Conservation (phyloP, 208 protist species). For the Crithidia sp. region DNA sequence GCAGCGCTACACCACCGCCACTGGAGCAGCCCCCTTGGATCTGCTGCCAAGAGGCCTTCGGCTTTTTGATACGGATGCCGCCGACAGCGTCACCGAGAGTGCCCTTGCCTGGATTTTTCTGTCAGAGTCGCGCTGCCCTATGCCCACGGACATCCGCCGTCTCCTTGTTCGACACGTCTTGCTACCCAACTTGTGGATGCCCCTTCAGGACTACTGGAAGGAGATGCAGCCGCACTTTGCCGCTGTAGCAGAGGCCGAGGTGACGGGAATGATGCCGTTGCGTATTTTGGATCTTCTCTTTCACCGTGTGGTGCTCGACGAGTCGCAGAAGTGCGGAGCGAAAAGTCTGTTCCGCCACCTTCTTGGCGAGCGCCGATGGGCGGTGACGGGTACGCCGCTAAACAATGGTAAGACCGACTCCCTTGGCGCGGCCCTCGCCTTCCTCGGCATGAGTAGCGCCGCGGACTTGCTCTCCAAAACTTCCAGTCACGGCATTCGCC, state of each 20-base stretch:
- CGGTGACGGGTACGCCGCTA: constrained; percentile 63
- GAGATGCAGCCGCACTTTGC: constrained; percentile 22
- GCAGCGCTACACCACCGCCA: constrained; percentile 6
- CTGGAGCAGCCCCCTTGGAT: background rate
- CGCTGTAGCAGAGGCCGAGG: constrained; percentile 15
- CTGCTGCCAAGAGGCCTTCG: background rate
- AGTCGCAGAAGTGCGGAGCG: constrained; percentile 53
- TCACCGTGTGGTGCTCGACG: constrained; percentile 61
- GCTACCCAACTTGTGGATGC: constrained; percentile 23
- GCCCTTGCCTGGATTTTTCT: constrained; percentile 9
- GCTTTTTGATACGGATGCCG: background rate
- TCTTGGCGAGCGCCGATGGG: constrained; percentile 47
- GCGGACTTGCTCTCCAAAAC: constrained; percentile 4
- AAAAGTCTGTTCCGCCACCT: constrained; percentile 42
- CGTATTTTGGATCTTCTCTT: constrained; percentile 48
- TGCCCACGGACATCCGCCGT: constrained; percentile 8
- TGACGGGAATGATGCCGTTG: constrained; percentile 19
- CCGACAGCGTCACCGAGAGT: background rate
- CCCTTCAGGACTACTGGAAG: constrained; percentile 13
- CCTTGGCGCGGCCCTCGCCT: constrained; percentile 32
- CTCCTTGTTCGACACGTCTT: constrained; percentile 24
- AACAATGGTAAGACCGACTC: constrained; percentile 49
- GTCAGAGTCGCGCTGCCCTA: constrained; percentile 4
- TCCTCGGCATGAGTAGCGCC: constrained; percentile 31
- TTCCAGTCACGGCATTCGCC: background rate